These are phyloP conservation scores for Inosperma sp. DNA, from an alignment of 768 basidiomycete genomes.

Conservation along the genomic window DNA sequence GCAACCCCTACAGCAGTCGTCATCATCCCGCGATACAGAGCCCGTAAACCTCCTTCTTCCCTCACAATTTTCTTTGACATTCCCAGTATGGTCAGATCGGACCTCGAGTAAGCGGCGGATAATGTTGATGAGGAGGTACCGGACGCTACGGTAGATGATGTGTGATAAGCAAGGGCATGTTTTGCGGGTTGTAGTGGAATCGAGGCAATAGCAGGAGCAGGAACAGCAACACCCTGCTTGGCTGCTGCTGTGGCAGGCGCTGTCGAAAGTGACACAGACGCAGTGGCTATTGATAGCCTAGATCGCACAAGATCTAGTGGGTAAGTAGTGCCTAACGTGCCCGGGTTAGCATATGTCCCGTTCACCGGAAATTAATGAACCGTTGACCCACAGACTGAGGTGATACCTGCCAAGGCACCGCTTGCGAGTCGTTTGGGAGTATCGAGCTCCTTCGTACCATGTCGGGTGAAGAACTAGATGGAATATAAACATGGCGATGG, in stretches of 20 bases:
- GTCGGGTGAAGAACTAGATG: slow-evolving; percentile 33
- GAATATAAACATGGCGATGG: slow-evolving; percentile 30
- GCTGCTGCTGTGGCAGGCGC: slow-evolving; percentile 25
- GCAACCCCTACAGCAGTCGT: slow-evolving; percentile 88
- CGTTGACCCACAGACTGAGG: slow-evolving; percentile 69
- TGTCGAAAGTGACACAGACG: slow-evolving; percentile 43
- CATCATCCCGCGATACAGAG: slow-evolving; percentile 79
- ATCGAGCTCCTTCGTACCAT: slow-evolving; percentile 74
- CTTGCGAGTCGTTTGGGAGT: slow-evolving; percentile 82
- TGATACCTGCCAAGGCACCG: slow-evolving; percentile 90
- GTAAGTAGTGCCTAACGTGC: slow-evolving; percentile 69
- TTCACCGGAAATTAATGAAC: background rate
- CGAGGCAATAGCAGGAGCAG: slow-evolving; percentile 14
- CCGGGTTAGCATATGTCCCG: background rate
- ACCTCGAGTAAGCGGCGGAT: slow-evolving; percentile 38
- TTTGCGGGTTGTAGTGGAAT: slow-evolving; percentile 19
- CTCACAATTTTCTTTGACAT: slow-evolving; percentile 90
- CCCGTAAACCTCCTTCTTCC: slow-evolving; percentile 88
- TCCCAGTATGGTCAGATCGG: slow-evolving; percentile 70
- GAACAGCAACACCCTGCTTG: slow-evolving; percentile 18
- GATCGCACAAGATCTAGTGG: slow-evolving; percentile 93
- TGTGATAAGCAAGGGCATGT: slow-evolving; percentile 49
- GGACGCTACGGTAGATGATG: slow-evolving; percentile 37
- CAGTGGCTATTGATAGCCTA: slow-evolving; percentile 88
- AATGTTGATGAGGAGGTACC: slow-evolving; percentile 16